These are phyloP conservation scores for Calonectria montana DNA, from an alignment of 2,329 filamentous ascomycete genomes.

Conservation along the genomic window DNA sequence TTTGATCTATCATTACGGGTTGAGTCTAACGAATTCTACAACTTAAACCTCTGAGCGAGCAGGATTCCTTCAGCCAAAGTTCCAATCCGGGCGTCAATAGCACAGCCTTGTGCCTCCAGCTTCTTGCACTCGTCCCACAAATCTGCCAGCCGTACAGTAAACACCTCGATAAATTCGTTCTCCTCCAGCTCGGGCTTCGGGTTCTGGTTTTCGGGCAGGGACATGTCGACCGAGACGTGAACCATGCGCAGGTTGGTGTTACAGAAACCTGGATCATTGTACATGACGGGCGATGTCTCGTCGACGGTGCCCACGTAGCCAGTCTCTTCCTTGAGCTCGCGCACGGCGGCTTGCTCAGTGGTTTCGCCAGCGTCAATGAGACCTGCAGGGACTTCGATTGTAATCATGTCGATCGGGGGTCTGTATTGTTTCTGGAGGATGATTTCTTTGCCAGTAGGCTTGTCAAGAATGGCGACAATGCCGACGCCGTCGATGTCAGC, in stretches of 20 bases:
- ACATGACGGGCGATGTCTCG: conserved; percentile 74
- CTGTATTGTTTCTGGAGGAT: conserved; percentile 76
- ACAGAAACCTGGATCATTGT: conserved; percentile 74
- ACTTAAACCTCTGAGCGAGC: conserved; percentile 69
- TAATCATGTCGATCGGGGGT: conserved; percentile 68
- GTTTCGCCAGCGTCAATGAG: conserved; percentile 72
- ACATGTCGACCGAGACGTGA: conserved; percentile 79
- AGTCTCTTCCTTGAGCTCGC: conserved; percentile 75
- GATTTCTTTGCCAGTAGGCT: conserved; percentile 63
- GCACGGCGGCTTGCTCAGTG: conserved; percentile 69
- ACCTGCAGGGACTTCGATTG: conserved; percentile 74
- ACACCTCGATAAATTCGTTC: conserved; percentile 85
- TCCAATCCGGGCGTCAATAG: conserved; percentile 82
- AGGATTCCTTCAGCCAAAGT: conserved; percentile 84
- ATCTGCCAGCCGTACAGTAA: conserved; percentile 72
- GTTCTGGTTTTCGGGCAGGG: conserved; percentile 74
- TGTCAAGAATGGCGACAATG: conserved; percentile 76
- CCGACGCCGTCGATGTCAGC: conserved; percentile 78
- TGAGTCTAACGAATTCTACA: conserved; percentile 43
- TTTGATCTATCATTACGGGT: conserved; percentile 9
- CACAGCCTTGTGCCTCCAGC: conserved; percentile 77
- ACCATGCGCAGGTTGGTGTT: conserved; percentile 77
- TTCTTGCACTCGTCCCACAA: conserved; percentile 75
- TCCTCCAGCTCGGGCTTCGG: conserved; percentile 79
- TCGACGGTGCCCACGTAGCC: conserved; percentile 69